Base-by-base conservation (phyloP, 192 early-diverging fungal genomes). In the Backusella mclennaniae region DNA sequence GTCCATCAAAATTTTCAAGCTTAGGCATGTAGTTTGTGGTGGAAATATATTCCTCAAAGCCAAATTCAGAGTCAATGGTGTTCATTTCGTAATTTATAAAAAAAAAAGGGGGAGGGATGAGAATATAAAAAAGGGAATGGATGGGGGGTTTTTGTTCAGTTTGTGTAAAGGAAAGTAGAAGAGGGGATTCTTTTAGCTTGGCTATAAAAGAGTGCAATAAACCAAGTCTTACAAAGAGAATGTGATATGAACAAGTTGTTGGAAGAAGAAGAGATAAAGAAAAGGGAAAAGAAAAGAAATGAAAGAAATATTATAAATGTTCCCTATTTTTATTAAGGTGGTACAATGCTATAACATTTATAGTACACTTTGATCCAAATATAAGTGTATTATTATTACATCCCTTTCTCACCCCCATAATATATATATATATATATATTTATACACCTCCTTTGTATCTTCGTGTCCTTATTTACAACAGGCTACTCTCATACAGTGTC, bases 31-130 rank as follows among this genome's bases (percentile, higher is more conserved):
- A 72, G 70, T 31, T 49, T 23, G 70, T 46, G 70, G 70, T 33
- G 39, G 39, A 39, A n/a, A 72, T 72, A 31, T 72, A 72, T 12
- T 72, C 70, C 29, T 72, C 70, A 49, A 72, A 72, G 29, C 70
- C 70, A 19, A 72, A 44, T 72, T 72, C 70, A 39, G 70, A 72
- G 39, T 72, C 70, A n/a, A 72, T 33, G 31, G 70, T 46, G 19
- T 72, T 72, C 70, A 72, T 72, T 23, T 73, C 36, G 53, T 63
- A 38, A 53, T 0, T 33, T 33, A 33, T 33, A 33, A 33, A 33
- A 21, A 6, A 53, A 26, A 26, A 29, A 29, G 12, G 23, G 9
- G 23, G 12, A 11, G 7, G 53, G 12, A 26, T 63, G 52, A 53
- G 52, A 21, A 21, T 53, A 53, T 14, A 44, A 14, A 44, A 59